phyloP scores from a whole-genome alignment of 306 rosid genomes.

The Pterocarpus santalinus region DNA sequence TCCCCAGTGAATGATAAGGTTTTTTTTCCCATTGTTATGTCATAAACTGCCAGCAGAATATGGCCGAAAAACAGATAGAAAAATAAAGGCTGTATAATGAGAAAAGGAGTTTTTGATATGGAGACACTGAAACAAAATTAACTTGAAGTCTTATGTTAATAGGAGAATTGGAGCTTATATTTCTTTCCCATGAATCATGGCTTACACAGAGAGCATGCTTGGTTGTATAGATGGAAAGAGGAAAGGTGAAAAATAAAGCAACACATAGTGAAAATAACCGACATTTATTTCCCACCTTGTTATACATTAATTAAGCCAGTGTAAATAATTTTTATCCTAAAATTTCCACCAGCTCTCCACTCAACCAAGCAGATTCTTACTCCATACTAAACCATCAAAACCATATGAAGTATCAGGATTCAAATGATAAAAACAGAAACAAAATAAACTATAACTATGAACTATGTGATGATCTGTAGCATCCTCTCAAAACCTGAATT shows the following conservation, averaged over 20 bases:
- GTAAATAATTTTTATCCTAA: not conserved
- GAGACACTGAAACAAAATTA: not conserved
- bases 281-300: not conserved
- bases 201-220: not conserved
- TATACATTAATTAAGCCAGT: not conserved
- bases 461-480: conserved; percentile 46
- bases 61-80: not conserved
- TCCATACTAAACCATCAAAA: conserved; percentile 3
- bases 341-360: not conserved
- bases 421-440: not conserved
- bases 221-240: not conserved
- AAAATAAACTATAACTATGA: conserved; percentile 27
- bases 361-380: not conserved
- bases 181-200: not conserved
- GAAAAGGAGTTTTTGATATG: conserved; percentile 7
- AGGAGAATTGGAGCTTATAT: not conserved
- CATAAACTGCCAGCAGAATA: not conserved
- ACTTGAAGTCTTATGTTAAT: not conserved
- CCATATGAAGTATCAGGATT: not conserved
- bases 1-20: not conserved
- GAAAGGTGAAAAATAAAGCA: not conserved
- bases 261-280: not conserved
- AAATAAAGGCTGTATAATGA: not conserved
- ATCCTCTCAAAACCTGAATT: conserved; percentile 59
- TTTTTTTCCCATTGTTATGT: not conserved